Conservation (phyloP, 139 green algal genomes). For the Micractinium sp. region DNA sequence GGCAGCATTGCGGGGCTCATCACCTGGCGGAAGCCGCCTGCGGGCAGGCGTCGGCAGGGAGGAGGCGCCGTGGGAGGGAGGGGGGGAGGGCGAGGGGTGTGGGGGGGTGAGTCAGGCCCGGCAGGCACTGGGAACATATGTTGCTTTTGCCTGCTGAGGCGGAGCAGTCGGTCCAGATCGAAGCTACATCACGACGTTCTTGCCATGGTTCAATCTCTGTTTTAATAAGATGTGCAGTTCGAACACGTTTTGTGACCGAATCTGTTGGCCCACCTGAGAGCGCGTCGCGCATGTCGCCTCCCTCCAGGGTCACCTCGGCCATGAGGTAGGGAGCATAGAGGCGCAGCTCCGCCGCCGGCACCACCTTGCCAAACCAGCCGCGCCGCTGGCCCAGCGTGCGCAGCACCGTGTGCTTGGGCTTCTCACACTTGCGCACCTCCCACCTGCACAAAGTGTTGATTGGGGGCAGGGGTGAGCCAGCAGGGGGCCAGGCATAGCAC, state of each 20-base stretch:
- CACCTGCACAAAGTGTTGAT: background rate
- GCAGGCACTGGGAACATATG: no score
- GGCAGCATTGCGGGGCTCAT: background rate
- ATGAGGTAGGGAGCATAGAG: slow-evolving; percentile 60
- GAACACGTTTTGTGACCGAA: no score
- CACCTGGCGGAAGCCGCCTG: slow-evolving; percentile 56
- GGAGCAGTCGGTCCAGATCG: no score
- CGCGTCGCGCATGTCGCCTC: slow-evolving; percentile 38
- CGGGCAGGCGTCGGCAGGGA: background rate
- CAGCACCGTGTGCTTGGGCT: slow-evolving; percentile 59
- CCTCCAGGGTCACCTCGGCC: slow-evolving; percentile 52
- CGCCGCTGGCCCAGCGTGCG: slow-evolving; percentile 38
- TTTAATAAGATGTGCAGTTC: no score
- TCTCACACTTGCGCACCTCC: slow-evolving; percentile 57
- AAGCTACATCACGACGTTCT: no score
- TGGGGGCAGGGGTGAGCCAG: no score
- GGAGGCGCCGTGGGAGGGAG: no score
- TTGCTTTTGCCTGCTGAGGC: no score
- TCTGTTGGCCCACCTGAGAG: background rate
- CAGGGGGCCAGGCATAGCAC: background rate
- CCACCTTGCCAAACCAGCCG: slow-evolving; percentile 1
- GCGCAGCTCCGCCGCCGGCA: slow-evolving; percentile 43
- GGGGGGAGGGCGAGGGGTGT: no score
- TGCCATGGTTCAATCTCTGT: no score
- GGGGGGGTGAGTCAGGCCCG: no score